Base-by-base conservation (phyloP, 306 rosid species). In the Pachyrhizus erosus region DNA sequence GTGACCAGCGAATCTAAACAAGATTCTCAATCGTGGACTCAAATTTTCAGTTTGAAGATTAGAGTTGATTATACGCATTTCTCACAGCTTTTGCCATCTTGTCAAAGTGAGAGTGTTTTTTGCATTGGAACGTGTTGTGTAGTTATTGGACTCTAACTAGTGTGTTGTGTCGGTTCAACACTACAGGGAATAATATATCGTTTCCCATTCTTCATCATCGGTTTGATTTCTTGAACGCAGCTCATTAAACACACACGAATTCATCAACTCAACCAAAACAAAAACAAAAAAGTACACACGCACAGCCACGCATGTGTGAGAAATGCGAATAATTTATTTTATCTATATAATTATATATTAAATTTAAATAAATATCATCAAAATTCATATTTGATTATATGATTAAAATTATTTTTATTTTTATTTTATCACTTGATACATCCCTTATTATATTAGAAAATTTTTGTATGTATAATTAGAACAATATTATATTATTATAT, bases 11-110 rank as follows among this genome's bases (percentile, higher is more conserved):
- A 2, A 29, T 31, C 23, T 15, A 13, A 31, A 14, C 43, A 15
- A 67, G 51, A 67, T 67, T 34, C 29, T 67, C 51, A 40, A 68
- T 40, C 33, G 40, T 68, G 34, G 74, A 6, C 12, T 69, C 51
- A 69, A 69, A 40, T 2, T 40, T 39, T 42, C 34, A 21, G 54
- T 69, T 67, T 67, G 51, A 67, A 33, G 45, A 68, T 40, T 69
- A 33, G 54, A 69, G 74, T 69, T 69, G 17, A 21, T 21, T 12
- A 13, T 42, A 21, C 74, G 54, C 5, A 40, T 69, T 40, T 42
- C 54, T 42, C 49, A 2, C 18, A 20, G n/a, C 33, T 21, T 69
- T 69, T 42, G 34, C 2, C 52, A 42, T 23, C 33, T 68, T 42
- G 5, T 69, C 18, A 40, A 42, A 69, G 11, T 9, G 17, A 21